Conservation (phyloP, 495 filamentous ascomycete genomes). For the Xanthoparmelia taractica region DNA sequence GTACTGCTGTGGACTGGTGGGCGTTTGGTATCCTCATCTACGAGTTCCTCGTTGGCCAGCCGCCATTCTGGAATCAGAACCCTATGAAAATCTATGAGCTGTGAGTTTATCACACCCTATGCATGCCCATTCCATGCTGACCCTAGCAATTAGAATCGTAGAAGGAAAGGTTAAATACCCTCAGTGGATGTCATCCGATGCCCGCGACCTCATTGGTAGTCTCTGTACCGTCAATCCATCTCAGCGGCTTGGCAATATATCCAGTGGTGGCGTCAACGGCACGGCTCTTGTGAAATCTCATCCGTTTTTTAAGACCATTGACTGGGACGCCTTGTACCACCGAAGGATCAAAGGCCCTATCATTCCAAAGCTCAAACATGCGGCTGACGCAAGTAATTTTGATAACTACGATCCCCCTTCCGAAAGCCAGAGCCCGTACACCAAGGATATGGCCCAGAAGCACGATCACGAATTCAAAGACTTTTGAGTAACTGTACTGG, state of each 20-base stretch:
- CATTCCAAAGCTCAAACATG: conserved; percentile 68
- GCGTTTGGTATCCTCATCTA: conserved; percentile 92
- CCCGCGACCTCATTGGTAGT: conserved; percentile 73
- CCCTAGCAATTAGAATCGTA: conserved; percentile 49
- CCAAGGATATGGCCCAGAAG: conserved; percentile 61
- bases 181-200: conserved; percentile 59
- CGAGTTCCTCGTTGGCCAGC: conserved; percentile 92
- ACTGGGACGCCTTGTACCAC: conserved; percentile 79
- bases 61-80: conserved; percentile 94
- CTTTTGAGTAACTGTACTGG: conserved; percentile 44
- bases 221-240: conserved; percentile 87
- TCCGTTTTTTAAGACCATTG: conserved; percentile 73
- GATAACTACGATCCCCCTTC: conserved; percentile 70
- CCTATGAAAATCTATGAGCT: conserved; percentile 96
- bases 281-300: conserved; percentile 75
- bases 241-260: conserved; percentile 80
- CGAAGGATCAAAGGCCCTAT: conserved; percentile 70
- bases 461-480: conserved; percentile 75
- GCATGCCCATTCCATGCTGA: conserved; percentile 8
- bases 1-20: conserved; percentile 99
- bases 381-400: conserved; percentile 84
- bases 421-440: conserved; percentile 53
- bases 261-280: conserved; percentile 47
- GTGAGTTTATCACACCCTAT: conserved; percentile 34
- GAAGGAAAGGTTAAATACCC: conserved; percentile 67